Conservation (phyloP, 164 flowering plant species). For the Stephania japonica region DNA sequence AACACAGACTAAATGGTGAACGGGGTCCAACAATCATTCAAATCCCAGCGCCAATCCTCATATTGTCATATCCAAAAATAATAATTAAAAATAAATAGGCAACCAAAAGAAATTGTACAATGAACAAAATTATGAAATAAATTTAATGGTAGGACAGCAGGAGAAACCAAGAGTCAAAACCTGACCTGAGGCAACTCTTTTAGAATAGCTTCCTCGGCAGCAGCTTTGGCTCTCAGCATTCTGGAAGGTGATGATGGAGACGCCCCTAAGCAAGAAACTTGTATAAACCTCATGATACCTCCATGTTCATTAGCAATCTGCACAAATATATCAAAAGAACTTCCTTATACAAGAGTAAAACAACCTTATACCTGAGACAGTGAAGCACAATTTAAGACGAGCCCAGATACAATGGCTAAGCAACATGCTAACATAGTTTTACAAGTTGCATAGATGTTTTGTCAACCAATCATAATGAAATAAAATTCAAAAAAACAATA, state of each 20-base stretch:
- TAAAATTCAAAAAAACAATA: background rate
- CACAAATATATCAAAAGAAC: slow-evolving; percentile 9
- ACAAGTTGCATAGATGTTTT: background rate
- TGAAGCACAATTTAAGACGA: background rate
- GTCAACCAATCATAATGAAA: background rate
- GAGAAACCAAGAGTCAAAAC: background rate
- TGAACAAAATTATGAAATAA: background rate
- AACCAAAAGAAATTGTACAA: background rate
- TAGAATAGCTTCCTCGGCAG: slow-evolving; percentile 76
- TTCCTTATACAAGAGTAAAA: background rate
- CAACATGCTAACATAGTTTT: background rate
- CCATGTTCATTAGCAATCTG: slow-evolving; percentile 96
- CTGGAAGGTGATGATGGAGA: slow-evolving; percentile 83
- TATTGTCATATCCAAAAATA: background rate
- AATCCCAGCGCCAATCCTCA: background rate
- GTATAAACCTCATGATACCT: slow-evolving; percentile 93
- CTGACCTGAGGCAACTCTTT: slow-evolving; percentile 77
- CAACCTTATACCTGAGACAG: background rate
- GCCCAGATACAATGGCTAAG: background rate
- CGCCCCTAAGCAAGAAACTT: slow-evolving; percentile 91
- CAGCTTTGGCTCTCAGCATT: slow-evolving; percentile 78
- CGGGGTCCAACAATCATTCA: background rate
- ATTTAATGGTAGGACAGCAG: background rate
- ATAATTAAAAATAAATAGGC: background rate
- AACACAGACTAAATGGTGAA: no score